These are phyloP conservation scores for Staphylotrichum tortipilum DNA, from an alignment of 495 filamentous ascomycete genomes.

Conservation along the genomic window DNA sequence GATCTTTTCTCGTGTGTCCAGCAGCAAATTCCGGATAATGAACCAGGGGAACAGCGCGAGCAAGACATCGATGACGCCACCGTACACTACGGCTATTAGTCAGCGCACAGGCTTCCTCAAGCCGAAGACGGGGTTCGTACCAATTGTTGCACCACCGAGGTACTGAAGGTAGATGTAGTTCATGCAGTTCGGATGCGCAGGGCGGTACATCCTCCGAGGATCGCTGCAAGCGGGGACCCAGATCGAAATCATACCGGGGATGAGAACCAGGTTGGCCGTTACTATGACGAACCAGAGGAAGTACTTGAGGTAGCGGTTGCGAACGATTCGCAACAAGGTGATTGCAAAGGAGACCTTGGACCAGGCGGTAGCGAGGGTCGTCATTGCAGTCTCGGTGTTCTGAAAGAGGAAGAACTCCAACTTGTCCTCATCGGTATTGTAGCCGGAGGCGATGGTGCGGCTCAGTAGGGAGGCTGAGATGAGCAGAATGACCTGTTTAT, in stretches of 20 bases:
- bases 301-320: not conserved
- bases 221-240: slow-evolving; percentile 16
- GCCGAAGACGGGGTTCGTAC: not conserved
- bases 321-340: slow-evolving; percentile 12
- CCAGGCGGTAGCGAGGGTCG: slow-evolving; percentile 14
- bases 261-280: slow-evolving; percentile 12
- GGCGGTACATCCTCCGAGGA: slow-evolving; percentile 6
- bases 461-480: slow-evolving; percentile 9
- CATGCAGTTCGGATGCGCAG: slow-evolving; percentile 5
- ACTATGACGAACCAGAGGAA: slow-evolving; percentile 14
- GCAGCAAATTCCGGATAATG: slow-evolving; percentile 23
- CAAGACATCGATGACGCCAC: slow-evolving; percentile 26
- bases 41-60: slow-evolving; percentile 28
- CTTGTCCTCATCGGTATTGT: slow-evolving; percentile 1
- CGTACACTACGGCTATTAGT: slow-evolving; percentile 7
- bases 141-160: slow-evolving; percentile 13
- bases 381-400: slow-evolving; percentile 9
- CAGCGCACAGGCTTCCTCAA: not conserved
- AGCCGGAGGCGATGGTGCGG: slow-evolving; percentile 8
- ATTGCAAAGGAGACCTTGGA: slow-evolving; percentile 17
- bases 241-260: slow-evolving; percentile 13
- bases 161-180: slow-evolving; percentile 3
- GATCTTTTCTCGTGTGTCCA: slow-evolving; percentile 25
- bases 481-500: slow-evolving; percentile 9
- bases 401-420: slow-evolving; percentile 12